Evolutionary conservation across 164 flowering plant genomes (phyloP).

Genomic region (Tinospora cordifolia): DNA sequence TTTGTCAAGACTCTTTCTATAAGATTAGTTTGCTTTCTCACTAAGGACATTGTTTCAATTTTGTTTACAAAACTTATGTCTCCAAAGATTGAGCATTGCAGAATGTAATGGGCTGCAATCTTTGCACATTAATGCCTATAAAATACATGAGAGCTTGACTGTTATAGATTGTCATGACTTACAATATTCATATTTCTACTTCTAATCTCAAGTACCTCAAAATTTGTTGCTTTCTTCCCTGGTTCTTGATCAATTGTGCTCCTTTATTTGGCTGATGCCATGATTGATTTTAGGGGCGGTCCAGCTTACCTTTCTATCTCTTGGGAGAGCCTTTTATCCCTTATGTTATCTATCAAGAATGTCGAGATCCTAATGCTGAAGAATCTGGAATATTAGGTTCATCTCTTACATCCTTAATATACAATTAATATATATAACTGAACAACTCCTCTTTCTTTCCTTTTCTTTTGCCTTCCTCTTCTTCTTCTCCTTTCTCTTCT

Average conservation of each 20-base stretch:
- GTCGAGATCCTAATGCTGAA: slow-evolving; percentile 9
- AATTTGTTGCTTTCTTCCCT: slow-evolving; percentile 6
- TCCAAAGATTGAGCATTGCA: slow-evolving; percentile 8
- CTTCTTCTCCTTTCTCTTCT: too few species aligned
- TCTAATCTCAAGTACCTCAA: background rate
- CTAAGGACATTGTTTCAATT: background rate
- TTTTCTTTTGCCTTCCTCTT: too few species aligned
- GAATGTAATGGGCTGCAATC: slow-evolving; percentile 4
- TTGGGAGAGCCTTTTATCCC: slow-evolving; percentile 1
- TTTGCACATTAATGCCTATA: background rate
- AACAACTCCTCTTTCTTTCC: too few species aligned
- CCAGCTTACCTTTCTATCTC: background rate
- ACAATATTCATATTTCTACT: background rate
- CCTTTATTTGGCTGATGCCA: slow-evolving; percentile 7
- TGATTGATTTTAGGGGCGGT: slow-evolving; percentile 12
- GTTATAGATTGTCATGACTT: slow-evolving; percentile 7
- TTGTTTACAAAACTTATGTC: slow-evolving; percentile 8
- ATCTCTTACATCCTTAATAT: too few species aligned
- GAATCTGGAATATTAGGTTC: too few species aligned
- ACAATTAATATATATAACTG: too few species aligned
- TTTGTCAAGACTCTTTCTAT: slow-evolving; percentile 9
- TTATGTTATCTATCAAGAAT: background rate
- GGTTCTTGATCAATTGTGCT: background rate
- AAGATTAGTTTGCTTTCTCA: slow-evolving; percentile 1
- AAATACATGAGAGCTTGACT: background rate